Base-by-base conservation (phyloP, 495 filamentous ascomycete genomes). In the Talaromyces trachyspermus region DNA sequence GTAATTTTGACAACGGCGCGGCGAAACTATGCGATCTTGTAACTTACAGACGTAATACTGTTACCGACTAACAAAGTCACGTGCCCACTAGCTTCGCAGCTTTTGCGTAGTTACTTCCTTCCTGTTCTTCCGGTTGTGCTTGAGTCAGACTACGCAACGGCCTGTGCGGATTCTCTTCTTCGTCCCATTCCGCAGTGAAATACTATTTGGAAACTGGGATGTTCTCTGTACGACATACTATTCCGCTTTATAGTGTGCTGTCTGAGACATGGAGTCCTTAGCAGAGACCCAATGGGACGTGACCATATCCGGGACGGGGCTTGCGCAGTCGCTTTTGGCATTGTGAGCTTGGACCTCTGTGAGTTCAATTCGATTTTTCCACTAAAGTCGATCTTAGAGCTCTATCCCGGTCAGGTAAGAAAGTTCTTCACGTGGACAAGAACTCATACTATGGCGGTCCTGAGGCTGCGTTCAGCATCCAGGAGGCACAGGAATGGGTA, bases 291-390 rank as follows among this genome's bases (percentile, higher is more conserved):
- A 74, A 38, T 98, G 94, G 94, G 92, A 98, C 70, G 81, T 94
- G 55, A 72, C 92, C 48, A 88, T 98, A 52, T 77, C 80, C 51
- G 94, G 94, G 52, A 98, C 92, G 42, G 92, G 89, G 40, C 63
- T 97, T 52, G 76, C 81, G 54, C 86, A 95, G 63, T 96, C 90
- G 36, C 81, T 98, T 45, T 78, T 98, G 53, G 91, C 92, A 51
- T 72, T 95, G 92, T 98, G 78, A 75, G 86, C 71, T 66, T 43
- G 40, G 40, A 50, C 23, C 30, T 42, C 20, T 19, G 19, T 17
- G 26, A 49, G 17, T 22, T 40, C 36, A 36, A 40, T 35, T 43
- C 39, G 49, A 44, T 46, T 55, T 52, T 23, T 47, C 36, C 50
- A 32, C 51, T 60, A 58, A 58, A 53, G 37, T 47, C 19, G 76